phyloP scores from a whole-genome alignment of 202 grass and related monocot species.

The Zizania palustris region DNA sequence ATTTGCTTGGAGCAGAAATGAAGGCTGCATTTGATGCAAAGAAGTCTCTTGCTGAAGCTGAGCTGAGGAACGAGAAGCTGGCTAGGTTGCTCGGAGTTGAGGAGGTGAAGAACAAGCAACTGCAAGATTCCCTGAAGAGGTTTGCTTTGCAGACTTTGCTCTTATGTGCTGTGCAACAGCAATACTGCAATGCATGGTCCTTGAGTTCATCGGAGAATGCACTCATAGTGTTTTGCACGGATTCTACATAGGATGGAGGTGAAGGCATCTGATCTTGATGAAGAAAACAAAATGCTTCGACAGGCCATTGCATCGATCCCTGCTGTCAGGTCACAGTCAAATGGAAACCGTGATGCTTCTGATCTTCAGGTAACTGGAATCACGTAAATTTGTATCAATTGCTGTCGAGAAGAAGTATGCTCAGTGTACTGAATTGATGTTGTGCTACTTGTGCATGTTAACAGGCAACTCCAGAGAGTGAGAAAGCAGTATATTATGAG shows the following conservation, averaged over 20 bases:
- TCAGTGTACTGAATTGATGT: background rate
- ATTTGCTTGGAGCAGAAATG: constrained; percentile 56
- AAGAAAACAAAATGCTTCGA: constrained; percentile 68
- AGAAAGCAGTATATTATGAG: constrained; percentile 43
- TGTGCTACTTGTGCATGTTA: constrained; percentile 15
- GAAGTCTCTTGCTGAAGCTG: constrained; percentile 47
- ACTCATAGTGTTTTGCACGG: background rate
- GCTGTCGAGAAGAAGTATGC: background rate
- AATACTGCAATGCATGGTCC: background rate
- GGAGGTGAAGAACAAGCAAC: constrained; percentile 49
- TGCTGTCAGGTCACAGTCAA: constrained; percentile 45
- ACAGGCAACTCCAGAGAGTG: constrained; percentile 41
- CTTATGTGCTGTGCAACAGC: background rate
- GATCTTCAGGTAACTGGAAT: constrained; percentile 43
- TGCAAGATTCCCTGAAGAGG: constrained; percentile 60
- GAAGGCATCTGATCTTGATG: constrained; percentile 57
- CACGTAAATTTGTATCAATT: background rate
- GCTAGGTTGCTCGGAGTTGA: constrained; percentile 53
- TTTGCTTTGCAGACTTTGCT: background rate
- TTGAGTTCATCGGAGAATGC: background rate
- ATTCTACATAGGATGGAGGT: constrained; percentile 60
- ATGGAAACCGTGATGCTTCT: constrained; percentile 29
- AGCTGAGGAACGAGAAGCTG: constrained; percentile 59
- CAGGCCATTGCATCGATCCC: constrained; percentile 52
- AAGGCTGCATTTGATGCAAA: constrained; percentile 34